These are phyloP conservation scores for Acanthamoeba sp. DNA, from an alignment of 208 protist species.

Conservation along the genomic window DNA sequence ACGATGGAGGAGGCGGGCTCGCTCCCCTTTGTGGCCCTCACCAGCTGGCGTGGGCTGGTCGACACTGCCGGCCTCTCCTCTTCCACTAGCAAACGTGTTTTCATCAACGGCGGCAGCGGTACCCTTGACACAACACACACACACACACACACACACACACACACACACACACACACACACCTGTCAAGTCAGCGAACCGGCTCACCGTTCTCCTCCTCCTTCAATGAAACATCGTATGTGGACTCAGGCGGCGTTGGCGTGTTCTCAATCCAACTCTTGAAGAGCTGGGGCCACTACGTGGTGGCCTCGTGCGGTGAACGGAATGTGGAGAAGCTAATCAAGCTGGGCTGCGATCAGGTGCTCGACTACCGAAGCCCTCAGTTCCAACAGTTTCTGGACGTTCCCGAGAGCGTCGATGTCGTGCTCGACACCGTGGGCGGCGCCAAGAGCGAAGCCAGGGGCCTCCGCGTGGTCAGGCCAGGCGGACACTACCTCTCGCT, in stretches of 20 bases:
- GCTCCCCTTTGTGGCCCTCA: slow-evolving; percentile 56
- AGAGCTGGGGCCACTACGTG: slow-evolving; percentile 63
- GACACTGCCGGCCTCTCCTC: slow-evolving; percentile 55
- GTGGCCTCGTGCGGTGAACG: slow-evolving; percentile 33
- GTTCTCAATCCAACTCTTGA: slow-evolving; percentile 46
- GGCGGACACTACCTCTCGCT: slow-evolving; percentile 43
- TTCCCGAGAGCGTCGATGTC: slow-evolving; percentile 51
- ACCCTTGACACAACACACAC: no score
- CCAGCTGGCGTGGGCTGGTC: slow-evolving; percentile 32
- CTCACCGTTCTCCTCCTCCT: no score
- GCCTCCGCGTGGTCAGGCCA: not conserved
- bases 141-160: no score
- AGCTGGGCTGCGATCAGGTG: slow-evolving; percentile 18
- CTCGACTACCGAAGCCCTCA: slow-evolving; percentile 52
- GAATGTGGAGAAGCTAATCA: slow-evolving; percentile 56
- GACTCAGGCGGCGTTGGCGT: slow-evolving; percentile 21
- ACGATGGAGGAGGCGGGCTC: slow-evolving; percentile 51
- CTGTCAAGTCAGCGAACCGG: no score
- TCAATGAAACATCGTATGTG: not conserved
- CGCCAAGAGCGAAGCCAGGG: slow-evolving; percentile 17
- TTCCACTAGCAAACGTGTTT: slow-evolving; percentile 47
- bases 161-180: no score
- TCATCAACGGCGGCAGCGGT: slow-evolving; percentile 72
- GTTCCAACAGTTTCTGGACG: slow-evolving; percentile 22
- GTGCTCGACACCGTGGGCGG: slow-evolving; percentile 66